Percentiles rank a stretch among this genome's conserved stretches.
These are phyloP conservation scores for Diaporthe humulicola DNA, from an alignment of 2,329 filamentous ascomycete genomes.

Conservation along the genomic window DNA sequence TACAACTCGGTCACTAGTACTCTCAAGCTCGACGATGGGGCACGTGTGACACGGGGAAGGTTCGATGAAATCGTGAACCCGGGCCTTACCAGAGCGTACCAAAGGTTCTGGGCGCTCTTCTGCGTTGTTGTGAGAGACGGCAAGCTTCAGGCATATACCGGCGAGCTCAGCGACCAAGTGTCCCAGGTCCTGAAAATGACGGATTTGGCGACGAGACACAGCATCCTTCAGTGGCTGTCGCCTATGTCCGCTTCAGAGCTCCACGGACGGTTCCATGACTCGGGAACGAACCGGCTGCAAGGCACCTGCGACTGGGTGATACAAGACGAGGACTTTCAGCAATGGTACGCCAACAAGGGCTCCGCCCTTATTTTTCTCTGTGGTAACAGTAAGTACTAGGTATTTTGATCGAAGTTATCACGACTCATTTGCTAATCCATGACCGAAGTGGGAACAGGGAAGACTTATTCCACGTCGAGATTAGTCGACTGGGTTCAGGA, in stretches of 20 bases:
- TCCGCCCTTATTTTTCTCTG: neutral
- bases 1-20: neutral
- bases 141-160: neutral
- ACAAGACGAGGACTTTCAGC: neutral
- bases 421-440: neutral
- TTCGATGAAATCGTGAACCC: neutral
- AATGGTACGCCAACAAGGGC: neutral
- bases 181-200: neutral
- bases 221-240: neutral
- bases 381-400: neutral
- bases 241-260: fast-evolving
- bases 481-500: neutral
- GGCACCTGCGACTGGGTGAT: neutral
- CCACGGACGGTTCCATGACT: neutral
- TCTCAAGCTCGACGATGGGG: too few relatives aligned
- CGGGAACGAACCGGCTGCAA: neutral
- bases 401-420: neutral
- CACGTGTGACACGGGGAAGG: too few relatives aligned
- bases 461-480: neutral
- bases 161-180: neutral
- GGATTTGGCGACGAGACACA: neutral
- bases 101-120: neutral
- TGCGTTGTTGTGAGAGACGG: neutral
- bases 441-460: neutral
- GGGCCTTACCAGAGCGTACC: neutral